phyloP scores from a whole-genome alignment of 108 stramenopile genomes.

The Pseudonitzschia pungens region DNA sequence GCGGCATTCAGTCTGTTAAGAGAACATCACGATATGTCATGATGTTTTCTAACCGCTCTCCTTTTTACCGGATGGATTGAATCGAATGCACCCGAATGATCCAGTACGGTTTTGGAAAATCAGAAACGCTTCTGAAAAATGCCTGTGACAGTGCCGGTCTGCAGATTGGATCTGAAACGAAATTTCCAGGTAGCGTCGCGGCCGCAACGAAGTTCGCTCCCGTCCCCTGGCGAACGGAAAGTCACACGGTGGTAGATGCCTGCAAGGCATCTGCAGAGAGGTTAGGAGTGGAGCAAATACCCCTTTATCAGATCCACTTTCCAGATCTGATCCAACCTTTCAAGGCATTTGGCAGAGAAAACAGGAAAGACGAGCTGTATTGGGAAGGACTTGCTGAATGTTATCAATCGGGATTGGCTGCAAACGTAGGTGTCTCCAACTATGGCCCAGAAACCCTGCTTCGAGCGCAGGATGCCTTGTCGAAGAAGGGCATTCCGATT shows the following conservation, averaged over 20 bases:
- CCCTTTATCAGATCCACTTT: slow-evolving; percentile 5
- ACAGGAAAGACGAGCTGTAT: background rate
- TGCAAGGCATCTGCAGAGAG: slow-evolving; percentile 5
- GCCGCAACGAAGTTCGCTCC: slow-evolving; percentile 2
- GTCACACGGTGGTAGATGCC: slow-evolving; percentile 6
- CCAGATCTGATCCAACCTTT: slow-evolving; percentile 7
- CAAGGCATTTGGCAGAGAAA: background rate
- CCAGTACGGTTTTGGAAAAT: slow-evolving; percentile 12
- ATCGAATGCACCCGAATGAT: background rate
- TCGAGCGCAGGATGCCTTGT: slow-evolving; percentile 61
- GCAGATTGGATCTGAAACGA: background rate
- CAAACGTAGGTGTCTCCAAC: slow-evolving; percentile 67
- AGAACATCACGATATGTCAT: background rate
- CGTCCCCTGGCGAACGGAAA: slow-evolving; percentile 1
- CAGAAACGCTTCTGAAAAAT: slow-evolving; percentile 1
- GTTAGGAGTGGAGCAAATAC: slow-evolving; percentile 8
- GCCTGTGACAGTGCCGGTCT: background rate
- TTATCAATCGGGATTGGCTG: slow-evolving; percentile 60
- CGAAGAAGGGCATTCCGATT: slow-evolving; percentile 55
- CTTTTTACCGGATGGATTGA: background rate
- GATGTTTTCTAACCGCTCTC: background rate
- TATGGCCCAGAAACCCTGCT: slow-evolving; percentile 66
- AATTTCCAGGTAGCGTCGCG: background rate
- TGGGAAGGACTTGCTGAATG: slow-evolving; percentile 19
- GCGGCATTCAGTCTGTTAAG: background rate